phyloP scores from a whole-genome alignment of 1,284 basidiomycete species.

The Macrocystidia cucumis region DNA sequence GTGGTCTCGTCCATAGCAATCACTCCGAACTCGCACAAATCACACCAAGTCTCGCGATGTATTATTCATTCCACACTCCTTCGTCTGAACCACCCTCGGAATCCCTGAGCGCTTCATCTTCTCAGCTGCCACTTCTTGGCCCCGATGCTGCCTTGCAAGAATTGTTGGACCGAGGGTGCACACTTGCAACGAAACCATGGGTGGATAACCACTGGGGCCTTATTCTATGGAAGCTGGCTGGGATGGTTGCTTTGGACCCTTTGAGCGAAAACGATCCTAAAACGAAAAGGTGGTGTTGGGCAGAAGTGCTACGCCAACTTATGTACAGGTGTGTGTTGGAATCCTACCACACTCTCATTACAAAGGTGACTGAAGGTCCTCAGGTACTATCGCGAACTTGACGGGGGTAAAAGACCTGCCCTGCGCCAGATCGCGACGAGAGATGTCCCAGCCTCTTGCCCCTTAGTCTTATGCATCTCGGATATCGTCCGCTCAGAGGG shows the following conservation, averaged over 20 bases:
- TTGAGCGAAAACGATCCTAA: conserved; percentile 38
- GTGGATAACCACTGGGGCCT: conserved; percentile 88
- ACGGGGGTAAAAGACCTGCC: conserved; percentile 72
- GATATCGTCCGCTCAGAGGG: conserved; percentile 49
- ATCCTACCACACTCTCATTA: neutral
- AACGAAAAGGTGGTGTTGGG: conserved; percentile 69
- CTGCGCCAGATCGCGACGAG: conserved; percentile 72
- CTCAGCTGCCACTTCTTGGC: conserved; percentile 29
- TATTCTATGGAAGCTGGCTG: conserved; percentile 93
- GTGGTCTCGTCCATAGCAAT: conserved; percentile 37
- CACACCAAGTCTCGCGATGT: conserved; percentile 47
- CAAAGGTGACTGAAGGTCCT: conserved; percentile 3
- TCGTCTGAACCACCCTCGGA: no score
- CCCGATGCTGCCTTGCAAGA: conserved; percentile 44
- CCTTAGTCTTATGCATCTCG: conserved; percentile 84
- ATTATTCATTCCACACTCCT: conserved; percentile 54
- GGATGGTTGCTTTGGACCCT: conserved; percentile 71
- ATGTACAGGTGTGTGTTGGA: conserved; percentile 73
- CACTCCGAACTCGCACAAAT: conserved; percentile 49
- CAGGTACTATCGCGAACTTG: conserved; percentile 89
- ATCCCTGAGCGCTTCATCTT: conserved; percentile 13
- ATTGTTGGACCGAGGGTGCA: conserved; percentile 45
- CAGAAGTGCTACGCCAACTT: conserved; percentile 75
- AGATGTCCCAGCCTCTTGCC: conserved; percentile 63
- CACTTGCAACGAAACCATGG: conserved; percentile 69